phyloP scores from a whole-genome alignment of 441 rosid genomes.

The Populus tomentosa region DNA sequence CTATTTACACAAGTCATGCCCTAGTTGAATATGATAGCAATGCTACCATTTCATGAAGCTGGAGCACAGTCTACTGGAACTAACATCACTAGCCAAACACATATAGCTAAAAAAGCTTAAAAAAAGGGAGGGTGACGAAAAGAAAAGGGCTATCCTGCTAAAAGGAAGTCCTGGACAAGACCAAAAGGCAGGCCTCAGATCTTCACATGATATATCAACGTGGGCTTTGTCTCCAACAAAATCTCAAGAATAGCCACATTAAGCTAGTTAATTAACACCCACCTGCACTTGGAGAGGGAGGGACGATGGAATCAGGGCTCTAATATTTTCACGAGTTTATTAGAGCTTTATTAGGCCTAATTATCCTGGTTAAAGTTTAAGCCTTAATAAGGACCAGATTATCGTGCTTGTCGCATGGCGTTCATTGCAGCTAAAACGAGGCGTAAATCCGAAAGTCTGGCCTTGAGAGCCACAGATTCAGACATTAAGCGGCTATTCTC shows the following conservation, averaged over 20 bases:
- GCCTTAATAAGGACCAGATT: neutral
- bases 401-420: constrained; percentile 13
- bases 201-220: constrained; percentile 17
- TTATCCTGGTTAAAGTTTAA: neutral
- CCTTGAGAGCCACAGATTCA: constrained; percentile 43
- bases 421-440: constrained; percentile 33
- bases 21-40: neutral
- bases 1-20: neutral
- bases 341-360: constrained; percentile 14
- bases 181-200: constrained; percentile 1
- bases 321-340: constrained; percentile 10
- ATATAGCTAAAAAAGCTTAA: neutral
- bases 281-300: neutral
- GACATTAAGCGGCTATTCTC: constrained; percentile 53
- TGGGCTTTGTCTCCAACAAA: neutral
- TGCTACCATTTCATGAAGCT: neutral
- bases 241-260: neutral
- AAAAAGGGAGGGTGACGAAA: neutral
- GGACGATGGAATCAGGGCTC: constrained; percentile 10
- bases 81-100: neutral
- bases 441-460: constrained; percentile 45
- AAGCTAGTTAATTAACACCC: neutral
- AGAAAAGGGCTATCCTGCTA: neutral
- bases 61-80: neutral
- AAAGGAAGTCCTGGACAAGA: neutral